Evolutionary conservation across 306 rosid genomes (phyloP).

Genomic region (Quercus bicolor): DNA sequence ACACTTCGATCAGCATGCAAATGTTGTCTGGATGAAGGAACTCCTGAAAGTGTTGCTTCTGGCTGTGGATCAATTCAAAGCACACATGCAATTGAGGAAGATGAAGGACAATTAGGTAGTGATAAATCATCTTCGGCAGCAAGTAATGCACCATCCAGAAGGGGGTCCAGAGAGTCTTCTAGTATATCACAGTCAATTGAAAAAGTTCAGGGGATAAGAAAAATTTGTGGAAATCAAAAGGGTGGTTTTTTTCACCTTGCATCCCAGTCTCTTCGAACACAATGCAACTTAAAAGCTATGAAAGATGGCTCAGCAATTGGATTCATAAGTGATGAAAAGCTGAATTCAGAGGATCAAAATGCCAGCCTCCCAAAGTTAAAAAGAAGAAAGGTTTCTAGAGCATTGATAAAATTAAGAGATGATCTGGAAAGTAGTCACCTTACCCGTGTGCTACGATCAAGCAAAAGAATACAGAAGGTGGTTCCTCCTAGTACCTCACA

Average conservation of each 20-base stretch:
- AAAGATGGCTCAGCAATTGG: conserved; percentile 13
- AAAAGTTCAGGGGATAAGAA: conserved; percentile 20
- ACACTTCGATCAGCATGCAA: conserved; percentile 49
- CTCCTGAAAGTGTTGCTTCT: conserved; percentile 14
- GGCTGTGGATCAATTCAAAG: conserved; percentile 20
- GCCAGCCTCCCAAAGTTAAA: conserved; percentile 22
- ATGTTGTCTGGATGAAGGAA: conserved; percentile 26
- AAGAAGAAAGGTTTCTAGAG: conserved; percentile 12
- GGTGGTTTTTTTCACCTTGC: conserved; percentile 13
- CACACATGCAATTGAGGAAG: conserved; percentile 18
- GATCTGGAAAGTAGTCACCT: conserved; percentile 5
- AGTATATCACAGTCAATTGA: neutral
- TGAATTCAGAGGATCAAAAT: conserved; percentile 26
- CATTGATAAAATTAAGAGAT: conserved; percentile 13
- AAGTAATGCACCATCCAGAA: neutral
- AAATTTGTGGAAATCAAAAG: conserved; percentile 1
- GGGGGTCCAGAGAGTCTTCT: conserved; percentile 10
- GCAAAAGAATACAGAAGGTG: conserved; percentile 54
- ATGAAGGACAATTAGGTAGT: conserved; percentile 10
- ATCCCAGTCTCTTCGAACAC: conserved; percentile 32
- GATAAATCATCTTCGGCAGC: conserved; percentile 13
- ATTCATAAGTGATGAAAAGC: conserved; percentile 26
- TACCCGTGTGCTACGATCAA: conserved; percentile 41
- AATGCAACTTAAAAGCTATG: conserved; percentile 22
- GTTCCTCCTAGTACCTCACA: conserved; percentile 35